Evolutionary conservation across 495 filamentous ascomycete genomes (phyloP).

Genomic region (Chaetomium cochliodes): DNA sequence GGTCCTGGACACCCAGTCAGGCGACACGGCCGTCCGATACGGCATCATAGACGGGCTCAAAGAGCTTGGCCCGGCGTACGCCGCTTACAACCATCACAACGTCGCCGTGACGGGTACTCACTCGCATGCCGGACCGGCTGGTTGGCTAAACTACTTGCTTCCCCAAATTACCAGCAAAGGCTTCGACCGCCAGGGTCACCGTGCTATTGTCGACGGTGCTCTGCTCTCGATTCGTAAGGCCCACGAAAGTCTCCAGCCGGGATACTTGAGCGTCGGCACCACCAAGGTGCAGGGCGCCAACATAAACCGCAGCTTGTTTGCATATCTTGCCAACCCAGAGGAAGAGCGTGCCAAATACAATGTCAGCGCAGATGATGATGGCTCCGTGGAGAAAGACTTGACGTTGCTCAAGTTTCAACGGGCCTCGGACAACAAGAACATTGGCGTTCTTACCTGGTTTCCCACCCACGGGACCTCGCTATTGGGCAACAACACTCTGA

Average conservation of each 20-base stretch:
- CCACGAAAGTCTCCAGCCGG: conserved; percentile 70
- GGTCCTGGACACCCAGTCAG: conserved; percentile 82
- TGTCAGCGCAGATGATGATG: conserved; percentile 53
- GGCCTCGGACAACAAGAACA: conserved; percentile 66
- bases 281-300: conserved; percentile 80
- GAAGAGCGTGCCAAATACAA: conserved; percentile 74
- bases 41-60: conserved; percentile 75
- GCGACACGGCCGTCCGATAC: conserved; percentile 86
- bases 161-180: conserved; percentile 91
- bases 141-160: conserved; percentile 94
- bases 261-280: conserved; percentile 68
- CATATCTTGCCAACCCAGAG: conserved; percentile 86
- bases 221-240: conserved; percentile 77
- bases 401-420: conserved; percentile 80
- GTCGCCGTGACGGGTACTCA: conserved; percentile 91
- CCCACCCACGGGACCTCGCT: conserved; percentile 91
- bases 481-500: conserved; percentile 87
- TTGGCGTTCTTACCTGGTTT: conserved; percentile 87
- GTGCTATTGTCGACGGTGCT: conserved; percentile 85
- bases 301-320: conserved; percentile 84
- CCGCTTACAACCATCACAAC: conserved; percentile 76
- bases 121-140: conserved; percentile 87
- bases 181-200: conserved; percentile 85
- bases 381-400: conserved; percentile 82
- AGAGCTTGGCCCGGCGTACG: conserved; percentile 65